These are phyloP conservation scores for Apiospora arundinis DNA, from an alignment of 2,329 filamentous ascomycete genomes.

Conservation along the genomic window DNA sequence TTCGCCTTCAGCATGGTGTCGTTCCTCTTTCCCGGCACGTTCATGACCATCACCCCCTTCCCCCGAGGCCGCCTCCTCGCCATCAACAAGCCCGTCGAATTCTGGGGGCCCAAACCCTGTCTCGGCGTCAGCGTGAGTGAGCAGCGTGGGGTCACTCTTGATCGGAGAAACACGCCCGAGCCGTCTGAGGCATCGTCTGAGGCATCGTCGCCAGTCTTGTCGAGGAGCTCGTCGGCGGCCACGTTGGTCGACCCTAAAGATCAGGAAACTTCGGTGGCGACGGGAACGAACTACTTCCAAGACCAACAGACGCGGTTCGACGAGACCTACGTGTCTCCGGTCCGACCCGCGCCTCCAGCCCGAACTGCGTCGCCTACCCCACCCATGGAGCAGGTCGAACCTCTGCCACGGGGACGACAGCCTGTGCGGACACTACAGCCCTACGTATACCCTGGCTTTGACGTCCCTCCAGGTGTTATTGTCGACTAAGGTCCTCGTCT, in stretches of 20 bases:
- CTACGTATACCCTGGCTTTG: too few relatives aligned
- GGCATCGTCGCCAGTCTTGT: background rate
- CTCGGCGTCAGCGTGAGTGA: background rate
- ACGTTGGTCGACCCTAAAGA: background rate
- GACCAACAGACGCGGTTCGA: too few relatives aligned
- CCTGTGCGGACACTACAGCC: too few relatives aligned
- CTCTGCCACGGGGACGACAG: too few relatives aligned
- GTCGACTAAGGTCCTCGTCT: too few relatives aligned
- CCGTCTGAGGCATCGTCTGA: background rate
- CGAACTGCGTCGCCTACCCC: too few relatives aligned
- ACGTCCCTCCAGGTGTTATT: too few relatives aligned
- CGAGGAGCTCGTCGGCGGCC: background rate
- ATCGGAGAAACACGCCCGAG: background rate
- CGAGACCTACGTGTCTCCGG: too few relatives aligned
- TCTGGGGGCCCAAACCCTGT: background rate
- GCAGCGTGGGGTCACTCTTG: background rate
- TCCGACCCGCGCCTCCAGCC: too few relatives aligned
- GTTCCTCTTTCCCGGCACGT: background rate
- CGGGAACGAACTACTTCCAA: too few relatives aligned
- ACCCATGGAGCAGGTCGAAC: too few relatives aligned
- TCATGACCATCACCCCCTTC: background rate
- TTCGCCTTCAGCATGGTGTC: background rate
- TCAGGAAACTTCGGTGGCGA: too few relatives aligned
- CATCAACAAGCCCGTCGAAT: background rate
- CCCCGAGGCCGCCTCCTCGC: background rate